A percentile compares a stretch with the other conserved stretches of the same genome.
Conservation (phyloP, 164 flowering plant species). For the Cinnamomum chago region DNA sequence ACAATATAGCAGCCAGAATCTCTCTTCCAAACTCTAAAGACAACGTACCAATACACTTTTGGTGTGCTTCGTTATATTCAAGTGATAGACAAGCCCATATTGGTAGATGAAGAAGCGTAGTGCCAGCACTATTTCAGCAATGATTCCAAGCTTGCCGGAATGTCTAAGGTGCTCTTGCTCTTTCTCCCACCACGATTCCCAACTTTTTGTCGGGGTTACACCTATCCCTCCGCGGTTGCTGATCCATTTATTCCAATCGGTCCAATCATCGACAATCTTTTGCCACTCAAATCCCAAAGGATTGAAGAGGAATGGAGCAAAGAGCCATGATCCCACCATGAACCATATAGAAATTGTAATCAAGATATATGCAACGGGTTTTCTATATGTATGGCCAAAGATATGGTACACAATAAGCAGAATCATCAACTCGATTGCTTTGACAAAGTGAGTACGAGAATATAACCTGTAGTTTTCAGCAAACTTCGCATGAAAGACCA, state of each 20-base stretch:
- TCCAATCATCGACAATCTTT: constrained; percentile 97
- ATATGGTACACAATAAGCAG: constrained; percentile 80
- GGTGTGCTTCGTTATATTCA: constrained; percentile 44
- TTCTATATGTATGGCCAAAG: constrained; percentile 66
- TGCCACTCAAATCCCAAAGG: constrained; percentile 99
- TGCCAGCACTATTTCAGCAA: constrained; percentile 69
- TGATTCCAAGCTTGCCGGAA: constrained; percentile 77
- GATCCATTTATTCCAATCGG: constrained; percentile 97
- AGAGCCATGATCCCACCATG: constrained; percentile 97
- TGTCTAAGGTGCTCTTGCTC: constrained; percentile 89
- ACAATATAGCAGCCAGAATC: too few relatives aligned
- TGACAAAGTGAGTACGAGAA: constrained; percentile 94
- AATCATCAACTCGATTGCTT: constrained; percentile 89
- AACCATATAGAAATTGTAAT: constrained; percentile 96
- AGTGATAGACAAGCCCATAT: constrained; percentile 93
- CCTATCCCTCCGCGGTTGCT: constrained; percentile 91
- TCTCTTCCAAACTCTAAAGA: neutral
- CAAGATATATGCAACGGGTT: constrained; percentile 65
- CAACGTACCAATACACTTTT: constrained; percentile 61
- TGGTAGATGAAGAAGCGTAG: constrained; percentile 86
- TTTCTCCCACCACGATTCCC: constrained; percentile 99
- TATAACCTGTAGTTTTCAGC: constrained; percentile 93
- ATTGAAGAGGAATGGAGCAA: constrained; percentile 96
- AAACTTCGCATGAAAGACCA: constrained; percentile 95
- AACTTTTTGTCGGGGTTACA: constrained; percentile 85